These are phyloP conservation scores for Colletotrichum sp. DNA, from an alignment of 2,329 filamentous ascomycete genomes.

Conservation along the genomic window DNA sequence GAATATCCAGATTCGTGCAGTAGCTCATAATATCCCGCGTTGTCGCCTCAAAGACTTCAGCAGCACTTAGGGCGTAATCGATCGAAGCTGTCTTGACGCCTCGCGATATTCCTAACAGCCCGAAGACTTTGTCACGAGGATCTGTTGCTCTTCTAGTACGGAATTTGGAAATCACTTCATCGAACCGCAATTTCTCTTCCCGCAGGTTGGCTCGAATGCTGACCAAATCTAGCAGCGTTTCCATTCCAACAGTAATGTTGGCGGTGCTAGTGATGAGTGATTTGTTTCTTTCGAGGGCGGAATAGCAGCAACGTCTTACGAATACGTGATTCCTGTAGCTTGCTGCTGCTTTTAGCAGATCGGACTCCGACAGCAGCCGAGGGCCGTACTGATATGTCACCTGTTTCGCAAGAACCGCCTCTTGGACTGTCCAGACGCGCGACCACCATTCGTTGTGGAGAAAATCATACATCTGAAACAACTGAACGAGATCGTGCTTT, in stretches of 20 bases:
- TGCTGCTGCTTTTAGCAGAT: not conserved
- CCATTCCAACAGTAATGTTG: not conserved
- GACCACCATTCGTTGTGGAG: not conserved
- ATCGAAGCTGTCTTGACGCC: not conserved
- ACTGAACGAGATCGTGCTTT: fast-evolving
- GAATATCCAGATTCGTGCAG: fast-evolving
- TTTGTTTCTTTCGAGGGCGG: not conserved
- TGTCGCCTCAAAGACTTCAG: not conserved
- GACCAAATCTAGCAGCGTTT: fast-evolving
- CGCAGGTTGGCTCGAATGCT: fast-evolving
- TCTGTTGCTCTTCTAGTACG: not conserved
- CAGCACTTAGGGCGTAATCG: not conserved
- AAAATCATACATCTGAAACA: not conserved
- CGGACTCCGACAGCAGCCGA: not conserved
- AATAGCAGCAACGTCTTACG: not conserved
- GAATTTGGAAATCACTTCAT: not conserved
- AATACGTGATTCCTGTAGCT: fast-evolving
- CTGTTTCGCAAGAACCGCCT: not conserved
- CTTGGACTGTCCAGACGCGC: not conserved
- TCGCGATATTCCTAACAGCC: not conserved
- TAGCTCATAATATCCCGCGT: not conserved
- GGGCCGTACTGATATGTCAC: not conserved
- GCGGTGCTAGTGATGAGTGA: fast-evolving
- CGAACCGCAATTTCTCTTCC: not conserved
- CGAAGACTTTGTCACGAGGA: not conserved